Evolutionary conservation across 1,284 basidiomycete species (phyloP), one percentile per base, ranked within the genome.

Genomic region (Apiotrichum sp.): DNA sequence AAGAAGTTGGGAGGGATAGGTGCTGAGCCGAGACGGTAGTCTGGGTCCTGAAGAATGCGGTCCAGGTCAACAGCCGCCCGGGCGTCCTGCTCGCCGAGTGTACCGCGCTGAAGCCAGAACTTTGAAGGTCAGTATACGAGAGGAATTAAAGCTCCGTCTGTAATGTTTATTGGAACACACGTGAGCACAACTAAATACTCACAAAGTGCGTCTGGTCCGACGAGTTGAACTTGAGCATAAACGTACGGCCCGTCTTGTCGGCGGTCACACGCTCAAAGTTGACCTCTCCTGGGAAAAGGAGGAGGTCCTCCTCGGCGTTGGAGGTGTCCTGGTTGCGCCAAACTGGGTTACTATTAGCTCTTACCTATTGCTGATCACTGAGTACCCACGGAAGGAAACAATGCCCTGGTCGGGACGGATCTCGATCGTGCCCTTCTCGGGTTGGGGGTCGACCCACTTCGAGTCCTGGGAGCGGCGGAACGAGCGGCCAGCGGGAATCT

Each of bases 241-340:
- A 69, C 3, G 72, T 73, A 31, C 72, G 65, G 10, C 72, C 73
- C 2, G 67, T 66, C 36, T 44, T 41, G 55, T 62, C 53, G 51
- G 52, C 49, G 11, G 32, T 14, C 2, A 74, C 71, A 47, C 67
- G 67, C 49, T 69, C 64, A 44, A 77, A 75, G 4, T 65, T 65
- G 0, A 72, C 73, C 64, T 76, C 75, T n/a, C 70, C 71, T n/a
- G 70, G 73, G 62, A 77, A 76, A 61, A 77, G 65, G 59, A 77
- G 67, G 32, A 73, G 65, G 48, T 75, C 71, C 56, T 75, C 73
- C 52, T 74, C 71, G 16, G 63, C 58, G 31, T 49, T 53, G 44
- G 59, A 61, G 11, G 59, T 64, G 16, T 58, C 62, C 45, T 69
- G 61, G 50, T 67, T 68, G 50, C 64, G 71, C 74, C 73, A 76